Evolutionary conservation across 2,329 filamentous ascomycete species (phyloP), one percentile per base, ranked within the genome.

Genomic region (Penicillium aurantiogriseum): DNA sequence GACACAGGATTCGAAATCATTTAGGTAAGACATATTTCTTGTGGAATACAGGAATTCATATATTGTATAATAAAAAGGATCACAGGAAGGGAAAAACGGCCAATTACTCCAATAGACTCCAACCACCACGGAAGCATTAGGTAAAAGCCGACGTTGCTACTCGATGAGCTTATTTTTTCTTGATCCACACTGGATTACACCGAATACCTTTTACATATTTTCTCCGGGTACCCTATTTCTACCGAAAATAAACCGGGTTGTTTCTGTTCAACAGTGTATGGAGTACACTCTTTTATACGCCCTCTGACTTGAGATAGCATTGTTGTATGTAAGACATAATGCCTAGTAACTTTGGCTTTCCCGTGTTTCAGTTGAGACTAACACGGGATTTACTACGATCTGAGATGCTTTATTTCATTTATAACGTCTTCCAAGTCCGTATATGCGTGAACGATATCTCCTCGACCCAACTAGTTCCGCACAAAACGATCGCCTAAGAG

Each of bases 121-220:
- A 65, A 66, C 46, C 39, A 21, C 10, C 19, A 56, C 51, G 57
- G 58, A 51, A 55, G 13, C 27, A 65, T 66, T 66, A 66, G 61
- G 64, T 65, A 66, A 66, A 63, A 55, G 29, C 52, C 56, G 55
- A 19, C 56, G 42, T 60, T 54, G 19, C 23, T 21, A 45, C 29
- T 47, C 45, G 44, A 51, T 61, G 59, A 66, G 59, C 63, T 66
- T 66, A 65, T 58, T 65, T 65, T 31, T 57, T 61, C 59, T 31
- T 44, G 53, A 58, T 61, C 63, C 62, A 59, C 62, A 35, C 2
- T 25, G 13, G n/a, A 21, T 21, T 31, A 54, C 52, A 55, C 46
- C 52, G 52, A 50, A 10, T 31, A 23, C 36, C 43, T 6, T 36
- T 54, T 29, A 47, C 23, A 53, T 36, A 23, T 31, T 54, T 47